These are phyloP conservation scores for Physcomitrellopsis africana DNA, from an alignment of 225 moss, liverwort and hornwort species.

Conservation along the genomic window DNA sequence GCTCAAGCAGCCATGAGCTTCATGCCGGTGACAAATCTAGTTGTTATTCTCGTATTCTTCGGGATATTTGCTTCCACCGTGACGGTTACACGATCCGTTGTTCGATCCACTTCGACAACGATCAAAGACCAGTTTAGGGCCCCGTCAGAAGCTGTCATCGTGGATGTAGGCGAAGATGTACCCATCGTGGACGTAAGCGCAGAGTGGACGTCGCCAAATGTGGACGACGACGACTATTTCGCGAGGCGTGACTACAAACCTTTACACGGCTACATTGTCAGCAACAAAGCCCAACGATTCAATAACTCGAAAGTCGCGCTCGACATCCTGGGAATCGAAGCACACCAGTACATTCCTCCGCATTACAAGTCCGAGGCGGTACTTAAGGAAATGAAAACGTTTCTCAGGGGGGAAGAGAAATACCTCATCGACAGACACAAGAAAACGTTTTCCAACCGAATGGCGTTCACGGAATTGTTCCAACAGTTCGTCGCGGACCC, in stretches of 20 bases:
- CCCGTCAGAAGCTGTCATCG: too few species aligned
- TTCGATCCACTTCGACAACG: too few species aligned
- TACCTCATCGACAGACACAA: conserved; percentile 37
- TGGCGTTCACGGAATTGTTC: conserved; percentile 56
- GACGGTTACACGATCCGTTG: conserved; percentile 34
- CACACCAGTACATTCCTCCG: conserved; percentile 48
- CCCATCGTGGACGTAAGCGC: too few species aligned
- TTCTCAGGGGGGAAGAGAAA: background rate
- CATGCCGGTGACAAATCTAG: conserved; percentile 26
- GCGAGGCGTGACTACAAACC: conserved; percentile 33
- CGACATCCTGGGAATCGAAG: conserved; percentile 41
- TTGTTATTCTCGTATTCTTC: conserved; percentile 39
- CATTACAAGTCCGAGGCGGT: conserved; percentile 50
- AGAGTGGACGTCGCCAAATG: background rate
- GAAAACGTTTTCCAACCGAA: conserved; percentile 55
- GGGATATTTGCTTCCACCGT: conserved; percentile 37
- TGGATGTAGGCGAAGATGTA: too few species aligned
- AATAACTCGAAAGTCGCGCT: conserved; percentile 48
- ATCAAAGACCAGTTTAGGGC: too few species aligned
- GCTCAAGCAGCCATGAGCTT: conserved; percentile 35
- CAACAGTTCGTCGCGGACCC: conserved; percentile 48
- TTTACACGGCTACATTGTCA: conserved; percentile 54
- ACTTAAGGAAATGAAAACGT: conserved; percentile 36
- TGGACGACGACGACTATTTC: background rate
- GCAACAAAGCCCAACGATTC: conserved; percentile 56